Evolutionary conservation across 2,329 filamentous ascomycete species (phyloP).

Genomic region (Beauveria rudraprayagi): DNA sequence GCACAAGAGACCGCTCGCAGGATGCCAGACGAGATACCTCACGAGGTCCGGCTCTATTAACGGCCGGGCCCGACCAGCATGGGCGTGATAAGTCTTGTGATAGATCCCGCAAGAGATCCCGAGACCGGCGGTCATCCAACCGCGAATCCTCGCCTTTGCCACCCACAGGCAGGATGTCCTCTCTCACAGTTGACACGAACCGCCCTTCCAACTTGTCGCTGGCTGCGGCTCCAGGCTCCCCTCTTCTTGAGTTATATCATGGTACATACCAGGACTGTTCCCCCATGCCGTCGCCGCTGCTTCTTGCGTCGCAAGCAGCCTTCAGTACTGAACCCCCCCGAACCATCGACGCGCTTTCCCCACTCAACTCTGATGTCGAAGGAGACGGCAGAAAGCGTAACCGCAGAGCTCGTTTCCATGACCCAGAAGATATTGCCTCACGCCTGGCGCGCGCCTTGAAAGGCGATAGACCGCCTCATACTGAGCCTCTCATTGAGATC

Average conservation of each 20-base stretch:
- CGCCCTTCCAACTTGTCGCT: constrained; percentile 36
- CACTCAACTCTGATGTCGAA: constrained; percentile 39
- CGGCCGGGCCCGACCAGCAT: constrained; percentile 15
- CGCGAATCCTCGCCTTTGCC: constrained; percentile 41
- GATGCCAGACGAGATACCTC: constrained; percentile 25
- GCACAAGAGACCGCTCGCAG: constrained; percentile 27
- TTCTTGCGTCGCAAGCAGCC: constrained; percentile 39
- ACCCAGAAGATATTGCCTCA: constrained; percentile 70
- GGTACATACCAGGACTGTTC: constrained; percentile 93
- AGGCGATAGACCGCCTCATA: constrained; percentile 57
- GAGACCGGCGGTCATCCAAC: constrained; percentile 26
- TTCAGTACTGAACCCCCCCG: constrained; percentile 38
- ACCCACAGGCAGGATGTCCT: constrained; percentile 42
- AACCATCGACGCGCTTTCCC: constrained; percentile 43
- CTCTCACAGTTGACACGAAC: constrained; percentile 41
- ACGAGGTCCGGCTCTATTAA: constrained; percentile 16
- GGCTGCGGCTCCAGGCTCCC: constrained; percentile 63
- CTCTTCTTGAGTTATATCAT: constrained; percentile 82
- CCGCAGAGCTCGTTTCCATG: constrained; percentile 70
- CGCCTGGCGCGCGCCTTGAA: constrained; percentile 69
- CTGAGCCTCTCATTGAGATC: constrained; percentile 69
- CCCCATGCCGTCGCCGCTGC: constrained; percentile 81
- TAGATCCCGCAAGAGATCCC: constrained; percentile 19
- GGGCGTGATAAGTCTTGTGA: constrained; percentile 8
- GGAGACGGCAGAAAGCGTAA: constrained; percentile 37